Conservation (phyloP, 129 eudicot species). For the Chrysanthemum seticuspe region DNA sequence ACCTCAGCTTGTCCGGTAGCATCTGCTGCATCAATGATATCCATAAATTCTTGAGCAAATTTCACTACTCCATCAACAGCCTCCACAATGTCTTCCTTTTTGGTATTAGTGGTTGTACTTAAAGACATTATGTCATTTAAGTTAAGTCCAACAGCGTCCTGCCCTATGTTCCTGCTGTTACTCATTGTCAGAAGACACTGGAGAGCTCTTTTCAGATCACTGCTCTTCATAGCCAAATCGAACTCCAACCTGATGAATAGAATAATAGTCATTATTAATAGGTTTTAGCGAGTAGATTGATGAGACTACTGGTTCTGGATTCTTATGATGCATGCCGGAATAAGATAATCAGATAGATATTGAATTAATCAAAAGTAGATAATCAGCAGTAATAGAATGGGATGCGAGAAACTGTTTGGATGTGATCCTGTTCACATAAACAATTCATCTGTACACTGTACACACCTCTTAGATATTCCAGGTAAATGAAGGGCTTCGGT, state of each 20-base stretch:
- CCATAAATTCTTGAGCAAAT: constrained; percentile 82
- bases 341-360: not conserved
- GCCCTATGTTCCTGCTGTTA: constrained; percentile 94
- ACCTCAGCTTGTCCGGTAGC: constrained; percentile 94
- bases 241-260: constrained; percentile 71
- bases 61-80: constrained; percentile 96
- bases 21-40: constrained; percentile 96
- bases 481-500: constrained; percentile 99
- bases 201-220: constrained; percentile 86
- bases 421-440: not conserved
- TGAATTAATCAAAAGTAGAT: not conserved
- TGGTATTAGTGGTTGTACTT: constrained; percentile 42
- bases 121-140: constrained; percentile 83
- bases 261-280: not conserved
- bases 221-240: constrained; percentile 95
- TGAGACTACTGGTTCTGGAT: not conserved
- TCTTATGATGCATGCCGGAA: not conserved
- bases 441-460: not conserved
- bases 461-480: constrained; percentile 86
- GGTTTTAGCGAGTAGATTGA: not conserved
- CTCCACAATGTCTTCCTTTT: constrained; percentile 86
- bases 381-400: not conserved
- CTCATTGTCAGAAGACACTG: constrained; percentile 97
- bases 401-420: constrained; percentile 4
- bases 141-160: constrained; percentile 74